A percentile compares a stretch with the other conserved stretches of the same genome.
phyloP scores from a whole-genome alignment of 768 basidiomycete species.

The Tricholomella constricta region DNA sequence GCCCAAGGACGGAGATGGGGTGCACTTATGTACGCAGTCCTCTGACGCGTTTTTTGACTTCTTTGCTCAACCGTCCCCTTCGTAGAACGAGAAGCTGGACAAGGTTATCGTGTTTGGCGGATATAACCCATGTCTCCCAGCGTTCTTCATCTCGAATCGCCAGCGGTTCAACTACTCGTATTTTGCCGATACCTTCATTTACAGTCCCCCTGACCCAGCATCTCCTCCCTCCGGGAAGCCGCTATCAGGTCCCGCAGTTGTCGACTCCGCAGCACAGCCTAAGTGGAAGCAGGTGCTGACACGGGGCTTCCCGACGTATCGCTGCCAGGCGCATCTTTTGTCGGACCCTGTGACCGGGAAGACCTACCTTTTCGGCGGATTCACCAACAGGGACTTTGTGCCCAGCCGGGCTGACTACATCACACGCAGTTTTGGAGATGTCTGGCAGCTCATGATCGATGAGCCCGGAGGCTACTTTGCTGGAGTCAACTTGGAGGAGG shows the following conservation, averaged over 20 bases:
- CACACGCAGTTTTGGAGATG: constrained; percentile 34
- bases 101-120: constrained; percentile 42
- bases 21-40: constrained; percentile 27
- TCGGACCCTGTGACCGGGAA: constrained; percentile 37
- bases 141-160: constrained; percentile 15
- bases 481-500: constrained; percentile 38
- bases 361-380: constrained; percentile 41
- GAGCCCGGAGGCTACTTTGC: constrained; percentile 37
- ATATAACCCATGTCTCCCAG: constrained; percentile 34
- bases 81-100: constrained; percentile 36
- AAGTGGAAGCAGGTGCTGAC: constrained; percentile 42
- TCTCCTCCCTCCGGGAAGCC: constrained; percentile 7
- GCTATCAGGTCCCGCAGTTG: constrained; percentile 7
- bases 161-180: constrained; percentile 35
- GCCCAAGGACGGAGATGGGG: constrained; percentile 31
- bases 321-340: constrained; percentile 34
- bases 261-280: constrained; percentile 1
- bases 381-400: constrained; percentile 40
- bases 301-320: constrained; percentile 44
- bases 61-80: neutral
- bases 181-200: constrained; percentile 43
- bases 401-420: constrained; percentile 26
- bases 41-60: neutral
- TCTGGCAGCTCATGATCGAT: constrained; percentile 42
- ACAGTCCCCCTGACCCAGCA: constrained; percentile 22